A percentile compares a stretch with the other conserved stretches of the same genome.
phyloP scores from a whole-genome alignment of 2,329 filamentous ascomycete species.

The Pseudocercospora pini-densiflorae region DNA sequence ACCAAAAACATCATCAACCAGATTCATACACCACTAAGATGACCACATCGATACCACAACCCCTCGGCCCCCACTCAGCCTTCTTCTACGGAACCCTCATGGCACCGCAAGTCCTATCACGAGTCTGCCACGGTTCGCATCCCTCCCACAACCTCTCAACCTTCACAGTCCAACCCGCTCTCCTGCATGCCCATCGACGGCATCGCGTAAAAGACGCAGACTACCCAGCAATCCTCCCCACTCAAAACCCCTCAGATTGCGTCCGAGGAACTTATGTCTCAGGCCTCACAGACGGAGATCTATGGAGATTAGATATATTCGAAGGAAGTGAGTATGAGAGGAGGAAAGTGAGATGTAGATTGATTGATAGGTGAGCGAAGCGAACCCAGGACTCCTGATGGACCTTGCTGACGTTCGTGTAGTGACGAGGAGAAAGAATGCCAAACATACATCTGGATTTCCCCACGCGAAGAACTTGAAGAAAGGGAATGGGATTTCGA shows the following conservation, averaged over 20 bases:
- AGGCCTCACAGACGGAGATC: slow-evolving; percentile 77
- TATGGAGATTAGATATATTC: slow-evolving; percentile 77
- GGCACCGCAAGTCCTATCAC: slow-evolving; percentile 84
- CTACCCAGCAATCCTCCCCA: slow-evolving; percentile 76
- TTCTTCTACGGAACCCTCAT: slow-evolving; percentile 76
- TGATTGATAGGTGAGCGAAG: slow-evolving; percentile 12
- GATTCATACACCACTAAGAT: no score
- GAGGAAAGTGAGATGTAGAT: slow-evolving; percentile 48
- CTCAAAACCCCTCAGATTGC: slow-evolving; percentile 40
- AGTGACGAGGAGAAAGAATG: slow-evolving; percentile 46
- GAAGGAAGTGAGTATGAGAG: slow-evolving; percentile 77
- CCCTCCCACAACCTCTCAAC: slow-evolving; percentile 53
- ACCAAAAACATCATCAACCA: no score
- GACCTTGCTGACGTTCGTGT: background rate
- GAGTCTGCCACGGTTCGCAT: slow-evolving; percentile 73
- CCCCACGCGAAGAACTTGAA: slow-evolving; percentile 61
- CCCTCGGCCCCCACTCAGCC: slow-evolving; percentile 48
- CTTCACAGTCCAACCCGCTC: slow-evolving; percentile 71
- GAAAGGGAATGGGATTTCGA: slow-evolving; percentile 84
- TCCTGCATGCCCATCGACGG: slow-evolving; percentile 75
- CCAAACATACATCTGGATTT: slow-evolving; percentile 59
- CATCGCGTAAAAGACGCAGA: slow-evolving; percentile 70
- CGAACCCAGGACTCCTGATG: no score
- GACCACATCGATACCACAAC: background rate
- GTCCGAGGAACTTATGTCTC: slow-evolving; percentile 79